These are phyloP conservation scores for Tilletia walkeri DNA, from an alignment of 1,284 basidiomycete species.

Conservation along the genomic window DNA sequence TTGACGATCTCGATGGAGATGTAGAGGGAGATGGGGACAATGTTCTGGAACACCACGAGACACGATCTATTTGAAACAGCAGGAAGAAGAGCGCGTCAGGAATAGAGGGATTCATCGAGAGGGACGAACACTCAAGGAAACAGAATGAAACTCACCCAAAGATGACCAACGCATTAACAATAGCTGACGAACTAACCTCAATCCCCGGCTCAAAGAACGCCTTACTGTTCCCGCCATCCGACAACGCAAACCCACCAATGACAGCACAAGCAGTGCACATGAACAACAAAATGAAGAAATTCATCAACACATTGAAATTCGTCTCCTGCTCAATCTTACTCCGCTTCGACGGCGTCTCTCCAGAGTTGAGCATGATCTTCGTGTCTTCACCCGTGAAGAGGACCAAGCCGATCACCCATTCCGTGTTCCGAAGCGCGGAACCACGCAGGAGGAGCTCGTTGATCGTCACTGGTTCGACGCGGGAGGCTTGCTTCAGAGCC, in stretches of 20 bases:
- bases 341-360: slow-evolving; percentile 74
- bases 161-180: slow-evolving; percentile 79
- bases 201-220: slow-evolving; percentile 62
- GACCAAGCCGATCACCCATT: slow-evolving; percentile 91
- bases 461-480: slow-evolving; percentile 67
- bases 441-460: slow-evolving; percentile 91
- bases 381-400: slow-evolving; percentile 92
- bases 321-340: slow-evolving; percentile 97
- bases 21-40: slow-evolving; percentile 93
- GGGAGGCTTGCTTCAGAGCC: slow-evolving; percentile 48
- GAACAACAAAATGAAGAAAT: slow-evolving; percentile 74
- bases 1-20: slow-evolving; percentile 98
- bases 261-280: slow-evolving; percentile 75
- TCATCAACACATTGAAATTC: slow-evolving; percentile 96
- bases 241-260: slow-evolving; percentile 72
- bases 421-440: slow-evolving; percentile 85
- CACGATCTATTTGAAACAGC: slow-evolving; percentile 24
- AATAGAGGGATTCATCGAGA: too few relatives aligned
- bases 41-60: slow-evolving; percentile 94
- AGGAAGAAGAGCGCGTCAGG: not conserved
- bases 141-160: slow-evolving; percentile 69
- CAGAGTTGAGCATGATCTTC: slow-evolving; percentile 97
- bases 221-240: slow-evolving; percentile 67
- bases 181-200: slow-evolving; percentile 57
- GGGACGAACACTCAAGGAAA: not conserved